A percentile compares a stretch with the other conserved stretches of the same genome.
phyloP scores from a whole-genome alignment of 1,139 yeast species.

The Neolecta irregularis region DNA sequence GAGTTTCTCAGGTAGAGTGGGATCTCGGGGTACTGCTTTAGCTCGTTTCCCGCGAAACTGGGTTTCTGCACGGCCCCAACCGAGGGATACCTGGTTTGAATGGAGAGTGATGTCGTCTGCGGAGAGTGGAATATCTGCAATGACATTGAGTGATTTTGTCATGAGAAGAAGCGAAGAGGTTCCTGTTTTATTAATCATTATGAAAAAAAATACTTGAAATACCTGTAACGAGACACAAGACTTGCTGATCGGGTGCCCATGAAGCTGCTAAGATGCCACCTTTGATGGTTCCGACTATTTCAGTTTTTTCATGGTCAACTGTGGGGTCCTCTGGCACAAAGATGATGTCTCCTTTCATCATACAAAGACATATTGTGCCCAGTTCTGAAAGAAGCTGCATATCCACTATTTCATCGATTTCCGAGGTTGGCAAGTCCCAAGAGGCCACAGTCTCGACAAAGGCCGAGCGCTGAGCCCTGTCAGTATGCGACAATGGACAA shows the following conservation, averaged over 20 bases:
- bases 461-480: too few species aligned
- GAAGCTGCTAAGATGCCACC: conserved; percentile 54
- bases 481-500: too few species aligned
- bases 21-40: conserved; percentile 70
- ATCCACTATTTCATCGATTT: conserved; percentile 1
- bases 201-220: conserved; percentile 35
- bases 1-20: conserved; percentile 67
- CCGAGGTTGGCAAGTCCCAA: not conserved
- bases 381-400: conserved; percentile 17
- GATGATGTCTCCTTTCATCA: conserved; percentile 24
- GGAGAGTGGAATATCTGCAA: conserved; percentile 46
- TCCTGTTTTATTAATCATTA: not conserved
- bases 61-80: conserved; percentile 97
- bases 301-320: conserved; percentile 37
- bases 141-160: conserved; percentile 67
- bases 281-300: conserved; percentile 76
- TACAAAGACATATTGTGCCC: conserved; percentile 20
- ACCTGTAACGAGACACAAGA: conserved; percentile 42
- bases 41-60: conserved; percentile 94
- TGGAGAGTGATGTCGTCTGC: conserved; percentile 47
- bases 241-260: conserved; percentile 92
- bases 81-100: conserved; percentile 83
- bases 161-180: conserved; percentile 31
- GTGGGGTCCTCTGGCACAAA: conserved; percentile 27
- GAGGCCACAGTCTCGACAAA: not conserved